Evolutionary conservation across 768 basidiomycete species (phyloP), one percentile per base, ranked within the genome.

Genomic region (Tricholoma hemisulphureum): DNA sequence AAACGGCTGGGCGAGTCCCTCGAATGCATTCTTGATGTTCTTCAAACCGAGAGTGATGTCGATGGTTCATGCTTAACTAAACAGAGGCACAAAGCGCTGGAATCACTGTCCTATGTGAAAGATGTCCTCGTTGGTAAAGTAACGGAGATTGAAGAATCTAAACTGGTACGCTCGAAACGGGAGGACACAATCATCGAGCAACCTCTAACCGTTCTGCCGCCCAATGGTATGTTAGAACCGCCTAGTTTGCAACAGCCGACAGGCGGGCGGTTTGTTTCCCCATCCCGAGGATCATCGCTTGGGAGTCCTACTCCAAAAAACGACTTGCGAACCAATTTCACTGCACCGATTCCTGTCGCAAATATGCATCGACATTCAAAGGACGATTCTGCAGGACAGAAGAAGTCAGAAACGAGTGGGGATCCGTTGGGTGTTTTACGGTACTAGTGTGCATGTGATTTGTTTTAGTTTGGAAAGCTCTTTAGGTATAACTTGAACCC

Each of bases 21-120:
- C 7, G 75, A 80, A 14, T 90, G 89, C 88, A 84, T 90, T 41
- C 82, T 93, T 20, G 88, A 90, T 63, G 76, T 83, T 1, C 76
- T 94, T 4, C 83, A 82, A 61, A 85, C 86, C 59, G 80, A 81
- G 60, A 68, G 71, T 41, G 73, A 74, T 29, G 74, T 75, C 11
- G 64, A 73, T 54, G 78, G 80, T 41, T 65, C 71, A 23, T 71
- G 73, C 56, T 63, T 78, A 62, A 67, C 73, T 58, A 74, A 69
- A 39, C 76, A 81, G 58, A 80, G 77, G 63, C 73, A 75, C 34
- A 88, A 91, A 68, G 88, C 92, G 0, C 67, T 94, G 50, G 89
- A 91, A 65, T 85, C 86, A 10, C 74, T 94, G 35, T 78, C 88
- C 10, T 90, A 93, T 71, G 86, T 92, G 56, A 79, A 89, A 60